A percentile compares a stretch with the other conserved stretches of the same genome.
Conservation (phyloP, 1,284 basidiomycete genomes). For the Fomes fomentarius region DNA sequence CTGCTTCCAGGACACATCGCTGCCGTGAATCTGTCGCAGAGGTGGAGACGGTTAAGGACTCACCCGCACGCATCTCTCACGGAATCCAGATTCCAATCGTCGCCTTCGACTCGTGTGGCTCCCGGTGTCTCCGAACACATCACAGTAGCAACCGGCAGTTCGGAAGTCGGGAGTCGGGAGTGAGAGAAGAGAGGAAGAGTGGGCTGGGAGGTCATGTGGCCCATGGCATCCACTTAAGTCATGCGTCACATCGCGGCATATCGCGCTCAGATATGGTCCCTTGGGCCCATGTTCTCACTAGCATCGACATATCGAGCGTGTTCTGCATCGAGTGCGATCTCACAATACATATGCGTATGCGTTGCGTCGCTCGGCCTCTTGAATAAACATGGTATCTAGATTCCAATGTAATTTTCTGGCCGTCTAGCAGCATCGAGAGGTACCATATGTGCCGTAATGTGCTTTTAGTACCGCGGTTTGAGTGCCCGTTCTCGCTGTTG, state of each 20-base stretch:
- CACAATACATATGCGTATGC: constrained; percentile 2
- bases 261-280: background rate
- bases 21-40: background rate
- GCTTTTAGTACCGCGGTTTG: too few relatives aligned
- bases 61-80: too few relatives aligned
- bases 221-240: too few relatives aligned
- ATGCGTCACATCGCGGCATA: background rate
- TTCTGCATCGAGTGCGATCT: constrained; percentile 2
- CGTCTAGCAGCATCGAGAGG: background rate
- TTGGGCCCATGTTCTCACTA: background rate
- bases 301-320: background rate
- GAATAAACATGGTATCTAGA: background rate
- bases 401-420: background rate
- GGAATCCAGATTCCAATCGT: too few relatives aligned
- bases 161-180: background rate
- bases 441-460: too few relatives aligned
- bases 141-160: too few relatives aligned
- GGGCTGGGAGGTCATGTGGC: background rate
- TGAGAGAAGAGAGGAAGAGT: background rate
- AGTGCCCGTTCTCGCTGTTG: too few relatives aligned
- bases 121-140: too few relatives aligned
- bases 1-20: too few relatives aligned
- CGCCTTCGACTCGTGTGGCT: too few relatives aligned
- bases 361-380: background rate
- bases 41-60: constrained; percentile 7